phyloP scores from a whole-genome alignment of 2,329 filamentous ascomycete genomes.

The Aspergillus sergii region DNA sequence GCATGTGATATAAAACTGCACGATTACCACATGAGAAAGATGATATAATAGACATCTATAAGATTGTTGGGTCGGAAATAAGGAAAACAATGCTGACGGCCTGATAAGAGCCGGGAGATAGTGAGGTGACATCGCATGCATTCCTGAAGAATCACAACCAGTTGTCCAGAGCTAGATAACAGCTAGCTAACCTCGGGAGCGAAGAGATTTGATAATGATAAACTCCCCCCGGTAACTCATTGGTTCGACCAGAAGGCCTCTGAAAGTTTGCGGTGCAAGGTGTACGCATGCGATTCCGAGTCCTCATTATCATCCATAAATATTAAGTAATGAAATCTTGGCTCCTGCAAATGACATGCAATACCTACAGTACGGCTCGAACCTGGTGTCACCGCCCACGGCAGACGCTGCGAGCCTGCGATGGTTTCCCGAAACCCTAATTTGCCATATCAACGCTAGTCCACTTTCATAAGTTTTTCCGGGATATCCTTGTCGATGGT shows the following conservation, averaged over 20 bases:
- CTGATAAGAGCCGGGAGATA: not conserved
- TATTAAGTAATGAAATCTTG: conserved; percentile 16
- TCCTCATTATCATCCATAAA: conserved; percentile 5
- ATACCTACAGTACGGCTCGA: not conserved
- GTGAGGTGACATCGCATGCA: conserved; percentile 7
- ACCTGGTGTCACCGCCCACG: not conserved
- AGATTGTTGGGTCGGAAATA: not conserved
- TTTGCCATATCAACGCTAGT: not conserved
- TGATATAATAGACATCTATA: not conserved
- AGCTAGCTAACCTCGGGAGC: not conserved
- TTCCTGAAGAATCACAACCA: not conserved
- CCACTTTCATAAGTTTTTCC: not conserved
- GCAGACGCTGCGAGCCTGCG: not conserved
- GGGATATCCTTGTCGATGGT: not conserved
- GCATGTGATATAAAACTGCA: not conserved
- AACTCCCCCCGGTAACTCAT: not conserved
- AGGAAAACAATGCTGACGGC: not conserved
- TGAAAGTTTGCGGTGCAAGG: conserved; percentile 3
- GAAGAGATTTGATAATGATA: conserved; percentile 14
- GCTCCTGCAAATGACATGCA: conserved; percentile 6
- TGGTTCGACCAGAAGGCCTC: not conserved
- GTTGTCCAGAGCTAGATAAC: not conserved
- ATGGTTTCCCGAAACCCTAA: not conserved
- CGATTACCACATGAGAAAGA: not conserved
- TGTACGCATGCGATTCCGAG: conserved; percentile 5